Base-by-base conservation (phyloP, 345 rosid species). In the Atalantia buxifolia region DNA sequence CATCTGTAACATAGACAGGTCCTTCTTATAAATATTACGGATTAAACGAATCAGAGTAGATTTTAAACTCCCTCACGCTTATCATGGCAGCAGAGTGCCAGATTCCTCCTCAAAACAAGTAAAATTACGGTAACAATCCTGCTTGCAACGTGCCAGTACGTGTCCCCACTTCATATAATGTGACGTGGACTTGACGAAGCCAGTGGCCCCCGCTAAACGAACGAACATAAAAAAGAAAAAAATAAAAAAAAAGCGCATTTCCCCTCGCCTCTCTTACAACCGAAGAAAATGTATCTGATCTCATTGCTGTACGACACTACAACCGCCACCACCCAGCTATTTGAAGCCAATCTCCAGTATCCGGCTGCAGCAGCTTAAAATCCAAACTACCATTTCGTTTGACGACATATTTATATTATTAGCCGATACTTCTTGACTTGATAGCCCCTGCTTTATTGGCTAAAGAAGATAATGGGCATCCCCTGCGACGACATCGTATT, bases 401-500 rank as follows among this genome's bases (percentile, higher is more conserved):
- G 13, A 27, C 42, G 61, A 27, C 77, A 1, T 16, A n/a, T 5
- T 42, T 42, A 45, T 10, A 45, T 45, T 45, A 13, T 53, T 18
- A 64, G 35, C 21, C 13, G 27, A 7, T 21, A 70, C 25, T 9
- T 64, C 7, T 50, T 16, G 56, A 50, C 18, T 42, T 13, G 21
- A 2, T 30, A 28, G 69, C 22, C 30, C 13, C 10, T 1, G 7
- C 6, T 45, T n/a, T 5, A 48, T 30, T 27, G 28, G 27, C 25
- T 38, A 2, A 24, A 31, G 5, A 30, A 1, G 65, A 13, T 3
- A 45, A 88, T 90, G 97, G 93, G 95, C 9, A 88, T 88, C 64
- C 87, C 82, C 40, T 74, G 76, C 74, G 93, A 89, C 73, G 97
- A 93, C 64, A 87, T 90, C 77, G 95, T 93, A 36, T 75, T 91